Base-by-base conservation (phyloP, 2,329 filamentous ascomycete genomes). In the Iodosphaeria phyllophila region DNA sequence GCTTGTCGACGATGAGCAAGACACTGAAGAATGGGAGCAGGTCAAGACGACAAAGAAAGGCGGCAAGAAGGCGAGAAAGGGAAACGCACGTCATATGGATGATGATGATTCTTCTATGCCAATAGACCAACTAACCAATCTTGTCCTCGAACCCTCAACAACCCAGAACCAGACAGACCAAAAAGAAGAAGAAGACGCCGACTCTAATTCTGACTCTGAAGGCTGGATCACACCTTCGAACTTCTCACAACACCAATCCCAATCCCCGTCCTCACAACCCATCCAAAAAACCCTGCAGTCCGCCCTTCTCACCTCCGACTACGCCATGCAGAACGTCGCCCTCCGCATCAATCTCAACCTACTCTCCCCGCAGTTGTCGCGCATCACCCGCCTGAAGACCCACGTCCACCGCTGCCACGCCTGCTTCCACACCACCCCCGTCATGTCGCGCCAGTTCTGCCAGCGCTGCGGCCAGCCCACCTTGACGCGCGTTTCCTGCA, bases 221-320 rank as follows among this genome's bases (percentile, higher is more conserved):
- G 79, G 74, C 39, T 95, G 86, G 86, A 93, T 95, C 46, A 95
- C 89, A 0, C 83, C 86, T 1, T 74, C 74, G 20, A 98, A 95
- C 51, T 64, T 98, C 35, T 78, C 82, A 45, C 77, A 80, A 44
- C 74, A 80, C 43, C 76, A 89, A 53, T 68, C 66, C 30, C 65
- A 71, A 43, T 52, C 56, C 2, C 47, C 56, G 12, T 51, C 60
- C 20, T 51, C 60, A 24, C 47, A 58, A 30, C 46, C 60, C 2
- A 58, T 67, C 27, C 59, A 66, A 18, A 65, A 66, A 32, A 69
- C 67, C 8, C 74, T 93, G 37, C 74, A 91, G 49, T 80, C 79
- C 10, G 86, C 83, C n/a, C 73, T 86, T 22, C 74, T 95, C 43
- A 95, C 89, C 2, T 83, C 77, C 28, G 89, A 98, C 56, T 95